Evolutionary conservation across 331 rosid genomes (phyloP).

Genomic region (Quercus tomentella): DNA sequence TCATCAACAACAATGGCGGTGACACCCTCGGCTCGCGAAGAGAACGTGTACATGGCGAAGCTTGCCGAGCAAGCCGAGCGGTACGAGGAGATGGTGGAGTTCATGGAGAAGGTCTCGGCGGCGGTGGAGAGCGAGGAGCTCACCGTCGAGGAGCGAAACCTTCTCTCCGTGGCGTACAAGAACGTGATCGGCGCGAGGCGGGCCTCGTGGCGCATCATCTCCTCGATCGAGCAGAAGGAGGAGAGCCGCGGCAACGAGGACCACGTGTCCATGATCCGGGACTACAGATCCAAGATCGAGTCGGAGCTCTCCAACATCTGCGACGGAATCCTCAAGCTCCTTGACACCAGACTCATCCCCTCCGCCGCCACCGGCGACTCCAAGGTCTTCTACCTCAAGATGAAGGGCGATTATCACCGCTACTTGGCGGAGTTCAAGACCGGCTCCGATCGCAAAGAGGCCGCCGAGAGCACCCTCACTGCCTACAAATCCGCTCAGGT

Average conservation of each 20-base stretch:
- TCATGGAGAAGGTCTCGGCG: slow-evolving; percentile 91
- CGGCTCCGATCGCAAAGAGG: slow-evolving; percentile 90
- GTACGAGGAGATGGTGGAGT: slow-evolving; percentile 97
- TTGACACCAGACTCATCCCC: slow-evolving; percentile 87
- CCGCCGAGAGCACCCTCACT: slow-evolving; percentile 89
- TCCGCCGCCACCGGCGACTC: slow-evolving; percentile 88
- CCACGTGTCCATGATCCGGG: slow-evolving; percentile 78
- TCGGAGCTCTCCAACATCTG: slow-evolving; percentile 85
- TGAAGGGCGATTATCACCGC: slow-evolving; percentile 96
- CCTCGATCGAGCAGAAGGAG: slow-evolving; percentile 97
- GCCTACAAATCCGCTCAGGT: slow-evolving; percentile 99
- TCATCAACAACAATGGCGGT: slow-evolving; percentile 40
- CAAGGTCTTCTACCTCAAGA: slow-evolving; percentile 91
- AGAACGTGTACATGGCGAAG: slow-evolving; percentile 94
- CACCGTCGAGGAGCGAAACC: slow-evolving; percentile 83
- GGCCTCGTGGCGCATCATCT: slow-evolving; percentile 92
- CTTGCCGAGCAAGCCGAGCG: slow-evolving; percentile 99
- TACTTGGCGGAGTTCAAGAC: slow-evolving; percentile 95
- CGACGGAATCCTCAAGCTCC: slow-evolving; percentile 90
- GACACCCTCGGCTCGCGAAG: slow-evolving; percentile 79
- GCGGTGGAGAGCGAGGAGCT: slow-evolving; percentile 83
- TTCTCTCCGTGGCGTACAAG: slow-evolving; percentile 88
- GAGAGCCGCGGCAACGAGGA: slow-evolving; percentile 99
- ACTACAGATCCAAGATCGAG: slow-evolving; percentile 96
- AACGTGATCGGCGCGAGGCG: slow-evolving; percentile 91